Conservation (phyloP, 345 rosid genomes). For the Rhodomyrtus tomentosa region DNA sequence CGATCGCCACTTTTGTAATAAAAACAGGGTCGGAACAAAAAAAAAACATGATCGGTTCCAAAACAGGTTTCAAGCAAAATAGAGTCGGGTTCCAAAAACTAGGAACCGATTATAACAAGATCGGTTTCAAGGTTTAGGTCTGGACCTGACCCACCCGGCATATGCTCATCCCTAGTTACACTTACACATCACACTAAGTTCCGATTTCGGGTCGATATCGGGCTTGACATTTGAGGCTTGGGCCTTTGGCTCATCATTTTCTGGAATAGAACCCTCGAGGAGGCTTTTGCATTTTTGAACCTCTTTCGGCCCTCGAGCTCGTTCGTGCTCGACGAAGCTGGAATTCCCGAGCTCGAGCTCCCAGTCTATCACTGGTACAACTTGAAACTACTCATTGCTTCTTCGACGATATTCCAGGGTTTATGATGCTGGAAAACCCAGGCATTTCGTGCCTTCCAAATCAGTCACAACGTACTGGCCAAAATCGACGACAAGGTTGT, state of each 20-base stretch:
- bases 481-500: neutral
- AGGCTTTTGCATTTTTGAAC: neutral
- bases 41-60: too few species aligned
- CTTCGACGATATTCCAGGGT: neutral
- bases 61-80: too few species aligned
- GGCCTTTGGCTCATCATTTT: neutral
- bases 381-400: too few species aligned
- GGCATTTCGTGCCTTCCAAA: neutral
- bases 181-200: too few species aligned
- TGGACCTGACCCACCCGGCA: too few species aligned
- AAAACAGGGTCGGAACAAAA: too few species aligned
- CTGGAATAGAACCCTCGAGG: neutral
- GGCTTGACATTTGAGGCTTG: neutral
- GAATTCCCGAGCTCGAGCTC: neutral
- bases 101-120: too few species aligned
- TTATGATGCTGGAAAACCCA: too few species aligned
- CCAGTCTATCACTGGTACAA: neutral
- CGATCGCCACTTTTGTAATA: too few species aligned
- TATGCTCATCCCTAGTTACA: too few species aligned
- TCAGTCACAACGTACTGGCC: neutral
- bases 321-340: neutral
- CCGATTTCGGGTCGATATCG: neutral
- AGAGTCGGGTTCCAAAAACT: too few species aligned
- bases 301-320: neutral
- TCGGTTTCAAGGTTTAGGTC: too few species aligned